Evolutionary conservation across 768 basidiomycete genomes (phyloP), one percentile per base, ranked within the genome.

Genomic region (Panaeolus papilionaceus): DNA sequence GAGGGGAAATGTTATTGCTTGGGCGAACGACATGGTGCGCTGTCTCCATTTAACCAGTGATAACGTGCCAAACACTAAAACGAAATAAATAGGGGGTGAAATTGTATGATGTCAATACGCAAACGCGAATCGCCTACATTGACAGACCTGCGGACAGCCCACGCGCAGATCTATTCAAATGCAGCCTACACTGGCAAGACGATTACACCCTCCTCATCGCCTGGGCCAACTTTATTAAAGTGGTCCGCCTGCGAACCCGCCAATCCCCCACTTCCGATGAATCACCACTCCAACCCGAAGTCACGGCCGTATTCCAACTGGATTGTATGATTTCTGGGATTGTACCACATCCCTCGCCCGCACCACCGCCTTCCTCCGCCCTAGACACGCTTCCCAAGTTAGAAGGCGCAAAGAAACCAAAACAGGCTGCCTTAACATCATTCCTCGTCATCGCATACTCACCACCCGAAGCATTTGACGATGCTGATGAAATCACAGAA

Each of bases 271-370:
- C 83, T 0, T 79, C 84, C 1, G 85, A 83, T 67, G 78, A 84
- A 9, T 84, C 89, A 0, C 88, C 90, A 9, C 84, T 90, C 66
- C 77, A 88, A 44, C 94, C 94, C 64, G 97, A 98, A 73, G 92
- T 98, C 70, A 95, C 93, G 0, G 93, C 93, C 2, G 90, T 94
- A 45, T 95, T 98, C 78, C 91, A 95, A 74, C 82, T 99, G 58
- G 98, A 99, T 76, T 95, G 93, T 75, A 96, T 98, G 94, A 88
- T 99, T 45, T 88, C 96, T 1, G 96, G 96, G 23, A 89, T 99
- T 66, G 87, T 91, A 2, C 92, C 94, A 5, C 93, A 95, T 77
- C 87, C 88, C 1, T 81, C 84, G 54, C 77, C 83, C 4, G 70
- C 76, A 51, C 67, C 78, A 39, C 33, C 68, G 4, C 54, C 54